phyloP scores from a whole-genome alignment of 305 asterid genomes.

The Plantago lanceolata region DNA sequence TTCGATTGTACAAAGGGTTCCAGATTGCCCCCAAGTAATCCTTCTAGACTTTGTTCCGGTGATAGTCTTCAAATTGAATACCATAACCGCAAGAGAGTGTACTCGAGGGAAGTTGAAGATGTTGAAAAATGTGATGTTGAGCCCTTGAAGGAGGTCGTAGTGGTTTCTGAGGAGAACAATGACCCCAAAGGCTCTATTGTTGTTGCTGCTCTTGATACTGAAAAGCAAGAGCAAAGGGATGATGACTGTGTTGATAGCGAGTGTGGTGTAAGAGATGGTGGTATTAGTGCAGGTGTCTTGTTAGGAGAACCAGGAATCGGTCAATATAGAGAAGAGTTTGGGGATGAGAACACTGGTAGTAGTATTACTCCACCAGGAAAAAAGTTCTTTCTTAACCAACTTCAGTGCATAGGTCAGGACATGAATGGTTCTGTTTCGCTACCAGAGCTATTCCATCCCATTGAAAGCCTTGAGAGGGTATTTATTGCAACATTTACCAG shows the following conservation, averaged over 20 bases:
- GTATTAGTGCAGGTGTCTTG: slow-evolving; percentile 24
- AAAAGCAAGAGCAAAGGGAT: slow-evolving; percentile 22
- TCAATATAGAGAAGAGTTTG: slow-evolving; percentile 26
- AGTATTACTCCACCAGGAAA: slow-evolving; percentile 61
- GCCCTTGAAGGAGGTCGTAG: slow-evolving; percentile 26
- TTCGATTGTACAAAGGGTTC: slow-evolving; percentile 23
- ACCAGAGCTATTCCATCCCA: slow-evolving; percentile 74
- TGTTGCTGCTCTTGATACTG: slow-evolving; percentile 9
- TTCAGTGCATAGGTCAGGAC: slow-evolving; percentile 42
- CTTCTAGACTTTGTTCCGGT: slow-evolving; percentile 22
- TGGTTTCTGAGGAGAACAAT: slow-evolving; percentile 28
- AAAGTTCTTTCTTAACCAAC: slow-evolving; percentile 66
- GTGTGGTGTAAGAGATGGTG: slow-evolving; percentile 23
- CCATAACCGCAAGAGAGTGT: slow-evolving; percentile 44
- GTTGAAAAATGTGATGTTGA: slow-evolving; percentile 26
- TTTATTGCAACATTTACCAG: slow-evolving; percentile 83
- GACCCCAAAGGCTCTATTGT: slow-evolving; percentile 21
- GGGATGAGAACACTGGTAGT: slow-evolving; percentile 29
- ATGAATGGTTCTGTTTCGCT: slow-evolving; percentile 51
- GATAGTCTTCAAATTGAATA: slow-evolving; percentile 30
- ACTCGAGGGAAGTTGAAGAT: slow-evolving; percentile 32
- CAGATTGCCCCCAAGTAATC: slow-evolving; percentile 22
- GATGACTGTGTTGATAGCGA: slow-evolving; percentile 24
- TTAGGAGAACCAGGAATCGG: slow-evolving; percentile 26
- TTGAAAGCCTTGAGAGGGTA: slow-evolving; percentile 51